Percentiles rank a stretch among this genome's conserved stretches.
Evolutionary conservation across 2,329 filamentous ascomycete species (phyloP).

Genomic region (Mollisiaceae sp.): DNA sequence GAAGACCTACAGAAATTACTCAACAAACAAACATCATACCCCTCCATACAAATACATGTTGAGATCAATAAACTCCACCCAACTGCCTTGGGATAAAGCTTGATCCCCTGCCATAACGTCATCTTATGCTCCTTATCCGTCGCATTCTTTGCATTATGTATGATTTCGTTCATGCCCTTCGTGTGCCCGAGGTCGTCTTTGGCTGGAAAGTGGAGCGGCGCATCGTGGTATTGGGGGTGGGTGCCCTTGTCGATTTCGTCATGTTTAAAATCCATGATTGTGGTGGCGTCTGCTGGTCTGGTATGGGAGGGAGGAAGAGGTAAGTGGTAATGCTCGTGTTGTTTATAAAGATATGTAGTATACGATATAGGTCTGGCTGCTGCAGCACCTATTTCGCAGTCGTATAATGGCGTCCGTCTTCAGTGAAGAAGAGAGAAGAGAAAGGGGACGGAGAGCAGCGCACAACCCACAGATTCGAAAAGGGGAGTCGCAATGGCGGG

Average conservation of each 20-base stretch:
- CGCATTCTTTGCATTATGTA: constrained; percentile 53
- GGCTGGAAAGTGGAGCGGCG: constrained; percentile 33
- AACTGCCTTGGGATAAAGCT: constrained; percentile 85
- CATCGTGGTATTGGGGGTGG: constrained; percentile 11
- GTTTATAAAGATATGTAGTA: not conserved
- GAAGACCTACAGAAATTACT: constrained; percentile 38
- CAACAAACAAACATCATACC: constrained; percentile 69
- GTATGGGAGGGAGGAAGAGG: not conserved
- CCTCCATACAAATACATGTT: constrained; percentile 92
- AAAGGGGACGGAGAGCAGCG: not conserved
- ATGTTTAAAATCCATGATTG: constrained; percentile 19
- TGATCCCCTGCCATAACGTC: constrained; percentile 77
- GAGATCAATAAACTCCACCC: constrained; percentile 84
- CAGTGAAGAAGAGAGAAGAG: not conserved
- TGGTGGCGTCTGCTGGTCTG: not conserved
- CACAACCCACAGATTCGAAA: not conserved
- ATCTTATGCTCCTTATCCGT: constrained; percentile 70
- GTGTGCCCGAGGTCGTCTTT: constrained; percentile 35
- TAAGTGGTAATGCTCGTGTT: not conserved
- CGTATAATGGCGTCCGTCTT: not conserved
- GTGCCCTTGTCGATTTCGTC: constrained; percentile 13
- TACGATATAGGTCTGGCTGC: not conserved
- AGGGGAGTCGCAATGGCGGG: not conserved
- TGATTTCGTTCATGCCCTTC: constrained; percentile 36
- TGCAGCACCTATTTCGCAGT: not conserved